Percentiles rank a stretch among this genome's conserved stretches.
phyloP scores from a whole-genome alignment of 2,329 filamentous ascomycete species.

The Aspergillus nomiae region DNA sequence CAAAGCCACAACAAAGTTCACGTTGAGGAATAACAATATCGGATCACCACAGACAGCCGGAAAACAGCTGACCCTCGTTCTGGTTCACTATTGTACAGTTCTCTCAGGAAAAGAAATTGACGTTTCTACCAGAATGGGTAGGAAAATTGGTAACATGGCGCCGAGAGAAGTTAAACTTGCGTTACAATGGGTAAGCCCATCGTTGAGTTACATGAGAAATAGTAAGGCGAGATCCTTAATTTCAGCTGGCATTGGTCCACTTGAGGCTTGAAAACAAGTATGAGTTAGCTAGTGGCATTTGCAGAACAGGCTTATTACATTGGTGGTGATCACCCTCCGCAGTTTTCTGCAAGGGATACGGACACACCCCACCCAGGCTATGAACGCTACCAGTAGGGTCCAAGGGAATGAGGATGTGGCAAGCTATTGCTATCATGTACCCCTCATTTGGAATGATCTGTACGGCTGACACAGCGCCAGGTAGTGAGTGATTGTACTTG shows the following conservation, averaged over 20 bases:
- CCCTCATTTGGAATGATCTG: background rate
- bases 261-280: background rate
- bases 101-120: background rate
- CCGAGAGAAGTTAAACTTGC: background rate
- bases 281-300: background rate
- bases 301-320: background rate
- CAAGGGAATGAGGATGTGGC: background rate
- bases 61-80: background rate
- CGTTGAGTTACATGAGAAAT: background rate
- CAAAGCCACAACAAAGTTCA: background rate
- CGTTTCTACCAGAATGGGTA: background rate
- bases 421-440: background rate
- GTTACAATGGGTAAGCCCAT: background rate
- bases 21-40: background rate
- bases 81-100: background rate
- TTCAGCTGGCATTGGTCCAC: background rate
- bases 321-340: background rate
- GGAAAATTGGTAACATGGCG: background rate
- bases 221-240: background rate
- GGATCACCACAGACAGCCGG: background rate
- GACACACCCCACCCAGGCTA: background rate
- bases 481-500: background rate
- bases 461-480: background rate
- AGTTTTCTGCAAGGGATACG: background rate
- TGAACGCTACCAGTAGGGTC: background rate